These are phyloP conservation scores for Colletotrichum tropicicola DNA, from an alignment of 2,329 filamentous ascomycete genomes.

Conservation along the genomic window DNA sequence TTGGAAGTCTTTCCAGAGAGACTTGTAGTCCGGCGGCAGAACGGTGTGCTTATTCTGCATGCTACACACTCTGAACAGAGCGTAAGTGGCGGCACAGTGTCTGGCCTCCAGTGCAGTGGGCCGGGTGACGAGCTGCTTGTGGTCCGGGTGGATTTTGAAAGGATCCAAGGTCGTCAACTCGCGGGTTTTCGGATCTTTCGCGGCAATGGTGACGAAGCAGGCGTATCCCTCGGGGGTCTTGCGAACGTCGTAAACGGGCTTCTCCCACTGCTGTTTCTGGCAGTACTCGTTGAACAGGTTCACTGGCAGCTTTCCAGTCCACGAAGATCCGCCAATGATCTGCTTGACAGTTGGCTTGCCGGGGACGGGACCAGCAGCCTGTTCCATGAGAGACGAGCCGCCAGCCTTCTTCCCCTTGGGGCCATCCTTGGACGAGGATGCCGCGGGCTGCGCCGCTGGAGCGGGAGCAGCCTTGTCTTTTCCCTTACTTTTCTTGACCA, in stretches of 20 bases:
- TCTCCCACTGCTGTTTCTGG: conserved; percentile 95
- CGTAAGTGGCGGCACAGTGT: conserved; percentile 93
- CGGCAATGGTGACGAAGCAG: conserved; percentile 82
- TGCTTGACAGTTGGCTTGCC: conserved; percentile 75
- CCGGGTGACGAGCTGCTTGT: conserved; percentile 79
- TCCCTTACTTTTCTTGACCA: conserved; percentile 31
- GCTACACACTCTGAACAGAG: conserved; percentile 88
- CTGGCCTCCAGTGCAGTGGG: conserved; percentile 88
- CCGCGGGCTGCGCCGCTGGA: conserved; percentile 38
- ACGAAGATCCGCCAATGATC: conserved; percentile 91
- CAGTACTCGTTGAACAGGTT: conserved; percentile 95
- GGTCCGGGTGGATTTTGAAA: conserved; percentile 80
- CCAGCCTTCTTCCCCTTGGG: conserved; percentile 60
- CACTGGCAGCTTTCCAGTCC: conserved; percentile 96
- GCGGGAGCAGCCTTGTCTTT: conserved; percentile 58
- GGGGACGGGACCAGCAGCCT: conserved; percentile 37
- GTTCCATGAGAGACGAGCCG: conserved; percentile 38
- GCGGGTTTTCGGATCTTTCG: conserved; percentile 82
- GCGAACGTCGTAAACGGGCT: conserved; percentile 87
- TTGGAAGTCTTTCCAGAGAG: conserved; percentile 92
- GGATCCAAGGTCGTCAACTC: conserved; percentile 79
- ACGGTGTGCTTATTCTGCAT: conserved; percentile 97
- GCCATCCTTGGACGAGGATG: conserved; percentile 54
- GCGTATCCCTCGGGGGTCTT: conserved; percentile 80
- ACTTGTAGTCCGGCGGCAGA: conserved; percentile 88